Evolutionary conservation across 2,329 filamentous ascomycete genomes (phyloP).

Genomic region (Aciculosporium take): DNA sequence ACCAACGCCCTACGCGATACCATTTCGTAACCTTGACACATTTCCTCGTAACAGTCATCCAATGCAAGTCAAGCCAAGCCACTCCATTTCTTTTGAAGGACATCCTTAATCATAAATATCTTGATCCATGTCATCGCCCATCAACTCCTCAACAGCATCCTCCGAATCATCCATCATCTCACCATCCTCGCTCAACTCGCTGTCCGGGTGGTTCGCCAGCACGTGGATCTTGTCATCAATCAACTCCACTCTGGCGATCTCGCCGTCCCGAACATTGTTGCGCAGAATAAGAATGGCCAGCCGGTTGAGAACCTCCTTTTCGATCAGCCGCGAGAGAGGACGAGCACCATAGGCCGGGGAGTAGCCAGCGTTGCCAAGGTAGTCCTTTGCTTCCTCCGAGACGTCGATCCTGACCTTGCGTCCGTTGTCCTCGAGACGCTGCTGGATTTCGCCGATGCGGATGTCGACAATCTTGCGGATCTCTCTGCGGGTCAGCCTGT

Average conservation of each 20-base stretch:
- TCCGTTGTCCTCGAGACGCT: constrained; percentile 70
- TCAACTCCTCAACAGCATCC: constrained; percentile 57
- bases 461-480: constrained; percentile 95
- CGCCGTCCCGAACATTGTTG: constrained; percentile 72
- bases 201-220: constrained; percentile 62
- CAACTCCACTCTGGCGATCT: constrained; percentile 65
- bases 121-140: constrained; percentile 45
- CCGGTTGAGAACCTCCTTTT: constrained; percentile 91
- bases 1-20: too few species aligned
- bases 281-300: constrained; percentile 83
- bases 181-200: constrained; percentile 46
- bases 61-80: too few species aligned
- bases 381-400: constrained; percentile 76
- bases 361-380: constrained; percentile 82
- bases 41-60: too few species aligned
- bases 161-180: constrained; percentile 62
- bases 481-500: constrained; percentile 76
- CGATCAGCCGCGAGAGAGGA: constrained; percentile 77
- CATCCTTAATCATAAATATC: constrained; percentile 36
- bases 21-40: too few species aligned
- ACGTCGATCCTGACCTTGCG: constrained; percentile 78
- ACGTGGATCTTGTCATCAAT: constrained; percentile 69
- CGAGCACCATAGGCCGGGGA: constrained; percentile 90
- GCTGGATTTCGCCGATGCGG: constrained; percentile 77
- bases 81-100: too few species aligned